Evolutionary conservation across 148 eudicot genomes (phyloP), one percentile per base, ranked within the genome.

Genomic region (Vaccinium myrtillus): DNA sequence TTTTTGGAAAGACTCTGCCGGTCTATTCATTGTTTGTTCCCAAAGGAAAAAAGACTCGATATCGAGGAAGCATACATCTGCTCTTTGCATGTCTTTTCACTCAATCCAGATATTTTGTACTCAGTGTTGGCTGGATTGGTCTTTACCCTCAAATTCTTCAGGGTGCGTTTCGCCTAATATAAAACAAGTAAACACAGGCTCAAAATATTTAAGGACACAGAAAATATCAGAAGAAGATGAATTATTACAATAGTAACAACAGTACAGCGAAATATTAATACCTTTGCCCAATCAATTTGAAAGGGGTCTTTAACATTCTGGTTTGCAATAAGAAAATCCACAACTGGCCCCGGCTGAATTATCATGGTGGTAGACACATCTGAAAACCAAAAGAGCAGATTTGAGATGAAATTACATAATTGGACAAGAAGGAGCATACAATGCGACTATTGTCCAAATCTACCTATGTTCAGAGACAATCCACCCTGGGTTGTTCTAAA

Each of bases 301-400:
- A 84, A 95, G 32, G 98, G 98, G 86, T 95, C 97, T 54, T 90
- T 91, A 53, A 87, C 95, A 87, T 95, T 95, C 83, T 95, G 98
- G 65, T 95, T 95, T 9, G 93, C 89, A 71, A 94, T 92, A 67
- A 95, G 84, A 65, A 95, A 95, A 83, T 95, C 98, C 2, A 91
- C 93, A 50, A 95, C 94, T 0, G 98, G 97, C 39, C 98, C 98
- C 80, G 98, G 95, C 88, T 92, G 97, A 88, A 95, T 89, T 36
- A 93, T 95, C 99, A 97, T 97, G 14, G 99, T 97, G 7, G 99
- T 97, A 10, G 99, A 93, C 12, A 97, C 99, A 87, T 97, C 99
- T 97, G 82, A n/a, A 85, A 48, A 78, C 23, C 48, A 75, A 70
- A 65, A 59, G 59, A 15, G 32, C 25, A 83, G 19, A 70, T 75